phyloP scores from a whole-genome alignment of 305 asterid genomes.

The Caryopteris hybrid region DNA sequence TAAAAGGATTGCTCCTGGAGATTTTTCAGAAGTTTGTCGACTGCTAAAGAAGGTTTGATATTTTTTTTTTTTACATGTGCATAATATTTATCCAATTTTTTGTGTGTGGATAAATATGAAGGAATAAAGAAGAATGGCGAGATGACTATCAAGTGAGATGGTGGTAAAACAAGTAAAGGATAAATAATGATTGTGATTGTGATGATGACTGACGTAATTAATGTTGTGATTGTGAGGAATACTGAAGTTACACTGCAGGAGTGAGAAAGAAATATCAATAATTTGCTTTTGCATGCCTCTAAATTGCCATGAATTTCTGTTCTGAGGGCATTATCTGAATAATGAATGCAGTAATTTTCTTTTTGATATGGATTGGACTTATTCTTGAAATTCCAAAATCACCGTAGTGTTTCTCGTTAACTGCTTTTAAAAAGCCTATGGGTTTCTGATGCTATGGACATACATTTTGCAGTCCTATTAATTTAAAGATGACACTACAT shows the following conservation, averaged over 20 bases:
- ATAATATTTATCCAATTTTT: background rate
- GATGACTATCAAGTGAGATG: background rate
- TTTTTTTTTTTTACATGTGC: background rate
- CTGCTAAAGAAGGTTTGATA: constrained; percentile 74
- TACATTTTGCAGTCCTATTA: constrained; percentile 10
- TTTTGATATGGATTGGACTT: background rate
- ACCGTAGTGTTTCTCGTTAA: background rate
- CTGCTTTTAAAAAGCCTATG: no score
- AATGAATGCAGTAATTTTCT: background rate
- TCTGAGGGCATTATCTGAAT: background rate
- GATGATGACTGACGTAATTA: background rate
- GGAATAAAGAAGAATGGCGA: no score
- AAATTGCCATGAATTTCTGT: background rate
- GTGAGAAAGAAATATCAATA: no score
- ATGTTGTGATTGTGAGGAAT: background rate
- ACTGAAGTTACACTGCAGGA: background rate
- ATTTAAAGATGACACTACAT: background rate
- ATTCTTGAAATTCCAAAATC: background rate
- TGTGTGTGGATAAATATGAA: no score
- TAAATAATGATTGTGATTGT: background rate
- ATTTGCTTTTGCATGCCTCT: no score
- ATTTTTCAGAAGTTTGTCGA: constrained; percentile 92
- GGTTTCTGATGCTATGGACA: background rate
- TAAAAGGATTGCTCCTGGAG: constrained; percentile 94
- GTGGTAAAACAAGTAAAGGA: background rate